Base-by-base conservation (phyloP, 345 rosid genomes). In the Euphorbia peplus region DNA sequence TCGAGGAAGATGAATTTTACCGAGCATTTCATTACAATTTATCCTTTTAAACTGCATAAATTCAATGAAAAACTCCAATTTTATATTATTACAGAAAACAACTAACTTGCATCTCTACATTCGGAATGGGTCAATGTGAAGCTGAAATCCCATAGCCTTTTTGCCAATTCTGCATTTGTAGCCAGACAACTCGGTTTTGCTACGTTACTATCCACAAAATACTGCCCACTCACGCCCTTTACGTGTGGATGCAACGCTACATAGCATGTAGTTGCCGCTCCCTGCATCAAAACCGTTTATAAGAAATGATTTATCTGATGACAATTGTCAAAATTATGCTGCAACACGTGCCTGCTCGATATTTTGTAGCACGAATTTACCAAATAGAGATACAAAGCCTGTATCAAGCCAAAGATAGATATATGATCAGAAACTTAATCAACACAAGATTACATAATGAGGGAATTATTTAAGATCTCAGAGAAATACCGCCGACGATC, bases 181-280 rank as follows among this genome's bases (percentile, higher is more conserved):
- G 84, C 88, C 51, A 70, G 82, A 29, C 77, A 7, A 46, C 47
- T 56, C 47, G 86, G 70, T 70, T 83, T 77, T 8, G 66, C 84
- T 65, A 76, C 62, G 79, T 84, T 86, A 68, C 83, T 47, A 73
- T 87, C 87, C 51, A 19, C n/a, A 60, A 87, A 84, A 64, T 87
- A 85, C 65, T 78, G 70, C 0, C 88, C 89, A n/a, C 73, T 79
- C 1, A 75, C 78, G 22, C 90, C 93, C 66, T 74, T 69, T 8
- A 85, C 86, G 28, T 83, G 86, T 35, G 90, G 91, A 78, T 86
- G 75, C 80, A 85, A 71, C 61, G 96, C 87, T 55, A 80, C 87
- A 67, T 85, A 88, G 75, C 93, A 90, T 57, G 91, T 85, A 25
- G 96, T 86, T 47, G 93, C 91, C 0, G 91, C 91, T 51, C 91